Evolutionary conservation across 257 asterid genomes (phyloP).

Genomic region (Nicotiana tomentosiformis): DNA sequence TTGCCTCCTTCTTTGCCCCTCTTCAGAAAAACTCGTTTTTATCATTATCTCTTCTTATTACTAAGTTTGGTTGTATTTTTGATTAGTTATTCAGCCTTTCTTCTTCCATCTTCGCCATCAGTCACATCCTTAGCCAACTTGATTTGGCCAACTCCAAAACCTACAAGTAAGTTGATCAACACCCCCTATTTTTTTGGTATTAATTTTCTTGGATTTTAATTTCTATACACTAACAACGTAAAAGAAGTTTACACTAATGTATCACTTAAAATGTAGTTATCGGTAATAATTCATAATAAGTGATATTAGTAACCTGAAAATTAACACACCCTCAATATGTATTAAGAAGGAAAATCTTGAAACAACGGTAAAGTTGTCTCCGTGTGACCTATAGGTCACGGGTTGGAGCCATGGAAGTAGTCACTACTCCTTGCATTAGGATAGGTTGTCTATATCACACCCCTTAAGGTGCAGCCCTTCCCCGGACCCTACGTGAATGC

Average conservation of each 20-base stretch:
- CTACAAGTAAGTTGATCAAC: conserved; percentile 14
- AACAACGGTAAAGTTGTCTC: too few species aligned
- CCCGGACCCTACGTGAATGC: too few species aligned
- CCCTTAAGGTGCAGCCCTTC: too few species aligned
- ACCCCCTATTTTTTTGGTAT: not conserved
- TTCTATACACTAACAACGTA: not conserved
- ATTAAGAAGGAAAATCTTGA: too few species aligned
- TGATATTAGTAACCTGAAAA: too few species aligned
- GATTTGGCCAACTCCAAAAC: conserved; percentile 14
- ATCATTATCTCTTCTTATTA: conserved; percentile 36
- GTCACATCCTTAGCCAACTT: conserved; percentile 33
- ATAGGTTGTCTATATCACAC: too few species aligned
- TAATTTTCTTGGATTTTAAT: not conserved
- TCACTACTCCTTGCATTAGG: too few species aligned
- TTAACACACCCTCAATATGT: too few species aligned
- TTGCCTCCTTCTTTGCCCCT: conserved; percentile 30
- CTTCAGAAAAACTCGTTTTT: conserved; percentile 41
- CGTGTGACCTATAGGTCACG: too few species aligned
- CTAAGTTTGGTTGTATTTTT: conserved; percentile 48
- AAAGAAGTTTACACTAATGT: too few species aligned
- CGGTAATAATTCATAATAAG: too few species aligned
- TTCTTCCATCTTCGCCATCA: conserved; percentile 38
- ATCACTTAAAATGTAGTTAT: not conserved
- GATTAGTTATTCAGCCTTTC: conserved; percentile 18
- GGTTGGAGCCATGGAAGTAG: too few species aligned